Evolutionary conservation across 768 basidiomycete species (phyloP).

Genomic region (button mushroom (Agaricus bisporus)): DNA sequence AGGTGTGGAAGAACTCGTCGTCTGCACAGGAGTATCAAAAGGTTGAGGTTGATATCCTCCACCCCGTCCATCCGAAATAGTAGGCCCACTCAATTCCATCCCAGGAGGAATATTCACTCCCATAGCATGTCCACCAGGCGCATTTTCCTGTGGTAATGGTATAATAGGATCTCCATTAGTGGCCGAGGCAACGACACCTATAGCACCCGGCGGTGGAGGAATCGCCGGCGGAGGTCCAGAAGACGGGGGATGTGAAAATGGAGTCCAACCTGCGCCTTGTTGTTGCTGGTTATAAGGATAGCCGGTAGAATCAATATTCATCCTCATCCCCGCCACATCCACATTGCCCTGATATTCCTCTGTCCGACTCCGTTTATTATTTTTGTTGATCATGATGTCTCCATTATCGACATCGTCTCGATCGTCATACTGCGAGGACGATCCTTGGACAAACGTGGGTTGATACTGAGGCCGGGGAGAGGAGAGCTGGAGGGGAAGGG

Average conservation of each 20-base stretch:
- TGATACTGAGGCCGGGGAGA: constrained; percentile 16
- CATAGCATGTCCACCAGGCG: constrained; percentile 13
- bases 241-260: constrained; percentile 26
- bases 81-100: constrained; percentile 20
- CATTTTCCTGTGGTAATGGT: constrained; percentile 7
- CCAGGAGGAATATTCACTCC: constrained; percentile 14
- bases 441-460: neutral
- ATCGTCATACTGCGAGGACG: constrained; percentile 16
- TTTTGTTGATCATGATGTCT: constrained; percentile 24
- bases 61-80: constrained; percentile 27
- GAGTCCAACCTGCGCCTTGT: constrained; percentile 23
- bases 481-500: constrained; percentile 20
- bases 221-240: constrained; percentile 21
- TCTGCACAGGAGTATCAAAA: constrained; percentile 14
- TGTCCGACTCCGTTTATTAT: constrained; percentile 30
- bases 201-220: constrained; percentile 29
- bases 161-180: neutral
- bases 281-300: constrained; percentile 11
- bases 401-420: constrained; percentile 17
- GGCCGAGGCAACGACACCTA: constrained; percentile 10
- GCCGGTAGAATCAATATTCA: constrained; percentile 16
- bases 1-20: neutral
- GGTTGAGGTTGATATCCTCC: constrained; percentile 21
- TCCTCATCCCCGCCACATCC: constrained; percentile 14
- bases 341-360: constrained; percentile 21